These are phyloP conservation scores for Calonectria hongkongensis DNA, from an alignment of 2,329 filamentous ascomycete genomes.

Conservation along the genomic window DNA sequence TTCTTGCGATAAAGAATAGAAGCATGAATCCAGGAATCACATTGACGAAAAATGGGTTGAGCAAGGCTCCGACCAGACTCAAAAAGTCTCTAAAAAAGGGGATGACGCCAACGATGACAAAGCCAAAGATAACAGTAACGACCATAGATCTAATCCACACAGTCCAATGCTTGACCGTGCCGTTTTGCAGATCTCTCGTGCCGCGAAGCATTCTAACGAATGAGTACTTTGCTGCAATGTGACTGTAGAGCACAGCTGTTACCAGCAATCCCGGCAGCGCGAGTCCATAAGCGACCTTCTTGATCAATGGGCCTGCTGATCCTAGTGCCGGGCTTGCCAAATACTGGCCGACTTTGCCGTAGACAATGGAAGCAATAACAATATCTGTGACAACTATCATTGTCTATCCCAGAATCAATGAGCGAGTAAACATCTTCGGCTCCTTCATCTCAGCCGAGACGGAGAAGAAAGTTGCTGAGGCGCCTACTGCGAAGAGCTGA, in stretches of 20 bases:
- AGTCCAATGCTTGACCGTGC: background rate
- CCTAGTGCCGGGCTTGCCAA: conserved; percentile 5
- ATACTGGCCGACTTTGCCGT: background rate
- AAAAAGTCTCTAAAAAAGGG: background rate
- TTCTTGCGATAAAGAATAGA: background rate
- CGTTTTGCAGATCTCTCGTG: conserved; percentile 4
- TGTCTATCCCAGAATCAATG: background rate
- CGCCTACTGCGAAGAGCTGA: background rate
- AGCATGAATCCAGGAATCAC: background rate
- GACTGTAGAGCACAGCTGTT: background rate
- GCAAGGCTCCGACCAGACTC: background rate
- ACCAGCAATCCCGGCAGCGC: background rate
- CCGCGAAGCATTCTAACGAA: conserved; percentile 1
- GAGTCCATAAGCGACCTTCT: background rate
- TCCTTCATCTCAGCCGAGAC: conserved; percentile 2
- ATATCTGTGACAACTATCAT: background rate
- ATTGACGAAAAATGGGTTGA: background rate
- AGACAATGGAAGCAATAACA: background rate
- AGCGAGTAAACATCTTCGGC: background rate
- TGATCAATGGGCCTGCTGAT: conserved; percentile 4
- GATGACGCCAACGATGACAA: background rate
- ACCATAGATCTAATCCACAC: background rate
- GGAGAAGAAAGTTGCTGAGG: background rate
- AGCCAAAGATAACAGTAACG: background rate
- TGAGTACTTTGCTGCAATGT: background rate